These are phyloP conservation scores for Diaporthe vexans DNA, from an alignment of 2,329 filamentous ascomycete genomes.

Conservation along the genomic window DNA sequence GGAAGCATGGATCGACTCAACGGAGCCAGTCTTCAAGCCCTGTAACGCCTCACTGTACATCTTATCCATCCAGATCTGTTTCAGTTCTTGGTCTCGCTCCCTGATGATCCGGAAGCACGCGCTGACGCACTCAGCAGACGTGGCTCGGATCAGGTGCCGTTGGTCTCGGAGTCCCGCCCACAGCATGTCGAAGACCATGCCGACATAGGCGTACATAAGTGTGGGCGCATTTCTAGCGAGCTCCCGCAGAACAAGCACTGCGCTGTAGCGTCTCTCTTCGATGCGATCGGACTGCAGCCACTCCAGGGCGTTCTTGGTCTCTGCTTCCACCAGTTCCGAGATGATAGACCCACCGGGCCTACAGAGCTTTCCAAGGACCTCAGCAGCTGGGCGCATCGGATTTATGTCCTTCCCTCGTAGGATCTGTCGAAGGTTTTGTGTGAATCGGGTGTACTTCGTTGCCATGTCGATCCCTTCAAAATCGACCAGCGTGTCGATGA, in stretches of 20 bases:
- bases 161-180: constrained; percentile 94
- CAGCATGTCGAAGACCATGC: constrained; percentile 94
- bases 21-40: constrained; percentile 83
- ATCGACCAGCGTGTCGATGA: constrained; percentile 92
- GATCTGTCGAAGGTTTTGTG: constrained; percentile 88
- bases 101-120: constrained; percentile 97
- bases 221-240: constrained; percentile 94
- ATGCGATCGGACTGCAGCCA: constrained; percentile 96
- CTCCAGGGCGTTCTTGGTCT: constrained; percentile 95
- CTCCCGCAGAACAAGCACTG: constrained; percentile 91
- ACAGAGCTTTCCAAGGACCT: constrained; percentile 90
- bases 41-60: constrained; percentile 89
- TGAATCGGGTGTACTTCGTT: constrained; percentile 94
- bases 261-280: constrained; percentile 93
- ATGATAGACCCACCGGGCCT: constrained; percentile 94
- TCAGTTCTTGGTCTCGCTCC: constrained; percentile 89
- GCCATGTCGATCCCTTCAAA: constrained; percentile 96
- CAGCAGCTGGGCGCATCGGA: constrained; percentile 91
- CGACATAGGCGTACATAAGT: constrained; percentile 94
- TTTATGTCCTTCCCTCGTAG: constrained; percentile 91
- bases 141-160: constrained; percentile 91
- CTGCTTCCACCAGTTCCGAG: constrained; percentile 94
- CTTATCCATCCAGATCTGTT: constrained; percentile 88
- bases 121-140: constrained; percentile 92
- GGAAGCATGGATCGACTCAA: constrained; percentile 94